Percentiles rank a stretch among this genome's conserved stretches.
These are phyloP conservation scores for Zalaria obscura DNA, from an alignment of 2,329 filamentous ascomycete species.

Conservation along the genomic window DNA sequence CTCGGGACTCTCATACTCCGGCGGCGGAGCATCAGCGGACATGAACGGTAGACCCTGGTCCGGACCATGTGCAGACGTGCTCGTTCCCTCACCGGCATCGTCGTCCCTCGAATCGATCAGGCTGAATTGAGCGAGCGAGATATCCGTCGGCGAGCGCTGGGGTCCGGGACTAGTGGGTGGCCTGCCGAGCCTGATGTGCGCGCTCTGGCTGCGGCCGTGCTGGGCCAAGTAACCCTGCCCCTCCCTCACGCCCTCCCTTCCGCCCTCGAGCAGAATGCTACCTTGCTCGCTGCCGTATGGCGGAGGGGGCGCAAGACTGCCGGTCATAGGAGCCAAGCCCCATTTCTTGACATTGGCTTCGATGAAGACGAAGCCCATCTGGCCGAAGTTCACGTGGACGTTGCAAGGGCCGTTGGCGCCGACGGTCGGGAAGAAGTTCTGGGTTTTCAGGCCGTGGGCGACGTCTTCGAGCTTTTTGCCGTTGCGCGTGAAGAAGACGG, in stretches of 20 bases:
- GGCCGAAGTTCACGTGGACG: conserved; percentile 94
- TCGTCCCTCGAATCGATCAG: conserved; percentile 44
- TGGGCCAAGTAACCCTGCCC: conserved; percentile 42
- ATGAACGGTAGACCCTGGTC: conserved; percentile 15
- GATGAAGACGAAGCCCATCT: conserved; percentile 96
- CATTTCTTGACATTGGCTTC: conserved; percentile 99
- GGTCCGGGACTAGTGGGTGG: conserved; percentile 70
- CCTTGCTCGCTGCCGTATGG: conserved; percentile 96
- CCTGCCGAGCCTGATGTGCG: conserved; percentile 57
- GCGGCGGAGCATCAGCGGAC: conserved; percentile 21
- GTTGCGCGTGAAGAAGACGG: conserved; percentile 95
- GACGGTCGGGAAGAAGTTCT: conserved; percentile 97
- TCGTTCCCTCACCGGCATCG: conserved; percentile 57
- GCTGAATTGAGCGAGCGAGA: conserved; percentile 77
- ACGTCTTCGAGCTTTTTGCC: conserved; percentile 95
- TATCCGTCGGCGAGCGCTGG: conserved; percentile 82
- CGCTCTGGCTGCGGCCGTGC: conserved; percentile 62
- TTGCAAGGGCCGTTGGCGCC: conserved; percentile 87
- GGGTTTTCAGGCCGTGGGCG: conserved; percentile 78
- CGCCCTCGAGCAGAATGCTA: conserved; percentile 84
- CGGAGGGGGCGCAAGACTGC: conserved; percentile 84
- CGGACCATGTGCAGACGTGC: conserved; percentile 10
- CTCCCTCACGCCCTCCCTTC: conserved; percentile 40
- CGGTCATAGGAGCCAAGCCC: conserved; percentile 91
- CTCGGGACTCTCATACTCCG: conserved; percentile 32